Evolutionary conservation across 768 basidiomycete genomes (phyloP), one percentile per base, ranked within the genome.

Genomic region (Brasilioporus rufonigricans): DNA sequence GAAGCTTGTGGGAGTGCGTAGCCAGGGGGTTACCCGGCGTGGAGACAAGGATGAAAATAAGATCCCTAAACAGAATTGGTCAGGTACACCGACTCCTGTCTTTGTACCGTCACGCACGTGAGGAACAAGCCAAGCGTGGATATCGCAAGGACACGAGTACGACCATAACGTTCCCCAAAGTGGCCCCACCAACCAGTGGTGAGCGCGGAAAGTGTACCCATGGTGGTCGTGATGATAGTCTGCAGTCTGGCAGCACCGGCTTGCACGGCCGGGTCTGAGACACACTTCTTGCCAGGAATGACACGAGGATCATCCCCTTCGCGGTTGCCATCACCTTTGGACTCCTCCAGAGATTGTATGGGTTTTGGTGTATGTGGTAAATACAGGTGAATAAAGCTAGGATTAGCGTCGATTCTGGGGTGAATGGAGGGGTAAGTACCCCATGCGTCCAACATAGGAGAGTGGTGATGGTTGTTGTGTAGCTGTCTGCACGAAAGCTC

Each of bases 181-280:
- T 84, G 80, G 48, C 90, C 90, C 93, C 93, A 97, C 74, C 86
- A 89, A 0, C 89, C 91, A 0, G 91, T 91, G 5, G 89, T 90
- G 44, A 91, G 73, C 1, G 91, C 90, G 48, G 89, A 88, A 38
- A 97, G 76, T 8, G 82, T 66, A 48, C 90, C 92, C 84, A 89
- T 88, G 10, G 79, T 79, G 12, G 89, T 84, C 2, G 86, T 85
- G 70, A 95, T 83, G 47, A 83, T 80, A 8, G 86, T 86, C 71
- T 91, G 89, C n/a, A 91, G 79, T 52, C 76, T 78, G 23, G 86
- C 89, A 2, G 88, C 87, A 38, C 81, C 77, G 7, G 85, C 82
- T 59, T 86, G 83, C 7, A 90, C 86, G 21, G 74, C 78, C 9
- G 86, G 76, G 50, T 83, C 75, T 21, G 71, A 70, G 46, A 76